phyloP scores from a whole-genome alignment of 805 yeast species.

The Schwanniomyces pseudopolymorphus region DNA sequence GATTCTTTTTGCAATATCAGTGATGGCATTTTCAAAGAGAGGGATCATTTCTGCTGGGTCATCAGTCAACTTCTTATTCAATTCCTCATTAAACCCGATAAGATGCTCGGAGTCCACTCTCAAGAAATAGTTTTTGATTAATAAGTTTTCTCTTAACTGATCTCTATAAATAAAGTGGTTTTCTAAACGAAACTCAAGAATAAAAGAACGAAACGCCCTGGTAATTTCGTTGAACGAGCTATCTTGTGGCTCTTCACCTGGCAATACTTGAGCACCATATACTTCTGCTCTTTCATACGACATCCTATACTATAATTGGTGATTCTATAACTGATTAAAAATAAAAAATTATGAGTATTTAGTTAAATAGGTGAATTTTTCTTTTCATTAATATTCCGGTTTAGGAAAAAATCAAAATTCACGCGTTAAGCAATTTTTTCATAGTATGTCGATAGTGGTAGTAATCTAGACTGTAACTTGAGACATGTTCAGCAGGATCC shows the following conservation, averaged over 20 bases:
- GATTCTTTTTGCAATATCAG: constrained; percentile 80
- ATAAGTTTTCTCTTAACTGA: constrained; percentile 81
- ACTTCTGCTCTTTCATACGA: constrained; percentile 73
- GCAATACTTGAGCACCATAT: constrained; percentile 77
- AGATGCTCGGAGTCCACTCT: constrained; percentile 81
- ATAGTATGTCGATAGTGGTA: not conserved
- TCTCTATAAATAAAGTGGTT: constrained; percentile 85
- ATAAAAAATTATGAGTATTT: not conserved
- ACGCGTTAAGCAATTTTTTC: constrained; percentile 1
- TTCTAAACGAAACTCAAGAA: constrained; percentile 81
- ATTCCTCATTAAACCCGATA: constrained; percentile 83
- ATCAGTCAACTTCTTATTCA: constrained; percentile 79
- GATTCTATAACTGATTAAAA: not conserved
- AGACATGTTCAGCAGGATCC: not conserved
- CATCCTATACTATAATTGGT: constrained; percentile 34
- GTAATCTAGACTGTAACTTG: not conserved
- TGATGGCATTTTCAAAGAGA: constrained; percentile 76
- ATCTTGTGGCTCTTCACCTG: constrained; percentile 73
- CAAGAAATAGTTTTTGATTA: constrained; percentile 70
- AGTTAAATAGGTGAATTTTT: not conserved
- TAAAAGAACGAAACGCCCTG: constrained; percentile 76
- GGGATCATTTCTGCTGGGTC: constrained; percentile 89
- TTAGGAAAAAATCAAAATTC: constrained; percentile 12
- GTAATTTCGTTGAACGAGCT: constrained; percentile 67
- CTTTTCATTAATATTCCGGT: constrained; percentile 13